Percentiles rank a stretch among this genome's conserved stretches.
Evolutionary conservation across 192 early-diverging fungal genomes (phyloP).

Genomic region (Coemansia sp.): DNA sequence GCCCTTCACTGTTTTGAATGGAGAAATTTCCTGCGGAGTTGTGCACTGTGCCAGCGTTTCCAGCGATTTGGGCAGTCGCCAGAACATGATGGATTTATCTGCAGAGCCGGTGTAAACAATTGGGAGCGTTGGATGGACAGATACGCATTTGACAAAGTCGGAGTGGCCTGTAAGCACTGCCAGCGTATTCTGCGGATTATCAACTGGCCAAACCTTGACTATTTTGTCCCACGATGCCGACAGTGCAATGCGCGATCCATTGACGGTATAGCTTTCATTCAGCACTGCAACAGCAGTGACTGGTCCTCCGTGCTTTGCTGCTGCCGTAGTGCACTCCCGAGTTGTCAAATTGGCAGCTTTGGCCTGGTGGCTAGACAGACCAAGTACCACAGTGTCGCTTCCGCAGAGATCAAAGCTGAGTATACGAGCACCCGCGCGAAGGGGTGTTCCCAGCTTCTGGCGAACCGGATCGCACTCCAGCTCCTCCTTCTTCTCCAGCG

Average conservation of each 20-base stretch:
- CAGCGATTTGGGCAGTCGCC: constrained; percentile 32
- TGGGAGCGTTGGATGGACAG: constrained; percentile 40
- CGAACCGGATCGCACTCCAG: constrained; percentile 41
- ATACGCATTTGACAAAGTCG: constrained; percentile 89
- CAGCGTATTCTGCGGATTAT: constrained; percentile 65
- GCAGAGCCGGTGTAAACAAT: constrained; percentile 75
- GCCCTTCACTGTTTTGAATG: constrained; percentile 41
- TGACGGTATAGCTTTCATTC: constrained; percentile 32
- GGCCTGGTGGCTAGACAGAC: constrained; percentile 44
- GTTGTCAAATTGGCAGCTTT: constrained; percentile 29
- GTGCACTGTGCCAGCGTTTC: background rate
- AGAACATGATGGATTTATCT: constrained; percentile 62
- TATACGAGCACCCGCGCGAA: constrained; percentile 38
- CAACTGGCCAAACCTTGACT: constrained; percentile 76
- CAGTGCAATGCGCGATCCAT: constrained; percentile 67
- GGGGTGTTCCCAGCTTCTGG: constrained; percentile 42
- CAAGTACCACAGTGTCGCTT: constrained; percentile 31
- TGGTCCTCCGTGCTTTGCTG: constrained; percentile 62
- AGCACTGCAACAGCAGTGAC: constrained; percentile 66
- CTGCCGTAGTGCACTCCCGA: constrained; percentile 5
- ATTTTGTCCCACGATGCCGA: constrained; percentile 95
- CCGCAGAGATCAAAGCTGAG: constrained; percentile 37
- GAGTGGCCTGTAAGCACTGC: constrained; percentile 71
- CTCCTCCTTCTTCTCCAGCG: constrained; percentile 42
- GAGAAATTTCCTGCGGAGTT: constrained; percentile 21